Evolutionary conservation across 2,329 filamentous ascomycete species (phyloP).

Genomic region (Neoarthrinium moseri): DNA sequence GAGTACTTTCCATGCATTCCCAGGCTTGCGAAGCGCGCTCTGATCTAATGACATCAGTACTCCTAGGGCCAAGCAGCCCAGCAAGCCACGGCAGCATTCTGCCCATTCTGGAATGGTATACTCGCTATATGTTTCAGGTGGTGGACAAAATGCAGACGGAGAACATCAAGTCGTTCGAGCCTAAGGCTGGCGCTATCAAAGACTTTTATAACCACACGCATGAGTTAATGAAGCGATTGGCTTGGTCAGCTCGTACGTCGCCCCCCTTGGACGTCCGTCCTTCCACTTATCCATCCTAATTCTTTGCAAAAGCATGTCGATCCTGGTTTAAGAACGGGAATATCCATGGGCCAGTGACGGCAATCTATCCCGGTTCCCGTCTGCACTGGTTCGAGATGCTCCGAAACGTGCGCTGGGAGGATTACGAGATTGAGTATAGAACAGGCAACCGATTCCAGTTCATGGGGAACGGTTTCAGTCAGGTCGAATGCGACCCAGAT

Average conservation of each 20-base stretch:
- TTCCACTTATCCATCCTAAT: background rate
- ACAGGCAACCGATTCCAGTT: background rate
- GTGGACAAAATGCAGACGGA: slow-evolving; percentile 29
- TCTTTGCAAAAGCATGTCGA: background rate
- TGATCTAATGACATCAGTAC: slow-evolving; percentile 1
- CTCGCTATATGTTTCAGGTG: slow-evolving; percentile 30
- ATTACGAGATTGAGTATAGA: background rate
- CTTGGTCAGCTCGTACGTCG: background rate
- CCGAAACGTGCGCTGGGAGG: background rate
- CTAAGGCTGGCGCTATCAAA: background rate
- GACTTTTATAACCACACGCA: slow-evolving; percentile 4
- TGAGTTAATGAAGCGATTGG: slow-evolving; percentile 2
- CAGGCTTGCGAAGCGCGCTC: too few relatives aligned
- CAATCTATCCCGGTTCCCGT: background rate
- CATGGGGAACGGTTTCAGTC: background rate
- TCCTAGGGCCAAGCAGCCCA: slow-evolving; percentile 23
- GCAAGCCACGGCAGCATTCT: slow-evolving; percentile 21
- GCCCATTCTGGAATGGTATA: slow-evolving; percentile 27
- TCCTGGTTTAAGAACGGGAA: slow-evolving; percentile 6
- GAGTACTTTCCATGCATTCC: too few relatives aligned
- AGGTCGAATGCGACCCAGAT: background rate
- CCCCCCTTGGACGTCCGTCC: too few relatives aligned
- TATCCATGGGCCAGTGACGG: slow-evolving; percentile 1
- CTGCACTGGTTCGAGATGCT: slow-evolving; percentile 5
- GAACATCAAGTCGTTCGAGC: slow-evolving; percentile 24